phyloP scores from a whole-genome alignment of 176 grass and related monocot genomes.

The Aegilops bicornis region DNA sequence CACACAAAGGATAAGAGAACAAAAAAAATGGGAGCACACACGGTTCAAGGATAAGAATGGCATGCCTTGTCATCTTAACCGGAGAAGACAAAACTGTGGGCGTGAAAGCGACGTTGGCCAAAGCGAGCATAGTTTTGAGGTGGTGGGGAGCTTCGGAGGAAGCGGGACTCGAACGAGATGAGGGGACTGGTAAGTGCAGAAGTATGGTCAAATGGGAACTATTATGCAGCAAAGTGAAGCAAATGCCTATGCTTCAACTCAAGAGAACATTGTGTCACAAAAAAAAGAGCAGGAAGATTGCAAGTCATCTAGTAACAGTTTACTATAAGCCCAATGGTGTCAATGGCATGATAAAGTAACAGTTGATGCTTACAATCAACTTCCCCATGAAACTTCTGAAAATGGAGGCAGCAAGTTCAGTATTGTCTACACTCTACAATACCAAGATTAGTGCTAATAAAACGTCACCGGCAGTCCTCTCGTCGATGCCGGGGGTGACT shows the following conservation, averaged over 20 bases:
- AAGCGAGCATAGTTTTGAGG: background rate
- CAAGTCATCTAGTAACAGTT: background rate
- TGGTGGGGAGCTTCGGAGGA: background rate
- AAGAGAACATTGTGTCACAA: background rate
- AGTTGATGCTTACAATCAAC: background rate
- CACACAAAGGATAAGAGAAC: background rate
- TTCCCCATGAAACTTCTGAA: background rate
- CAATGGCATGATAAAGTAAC: background rate
- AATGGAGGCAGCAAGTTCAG: background rate
- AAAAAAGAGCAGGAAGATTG: background rate
- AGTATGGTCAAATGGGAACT: background rate
- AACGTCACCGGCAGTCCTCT: too few relatives aligned
- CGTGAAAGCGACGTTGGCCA: background rate
- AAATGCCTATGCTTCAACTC: background rate
- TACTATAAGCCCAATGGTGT: background rate
- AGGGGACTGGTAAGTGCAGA: background rate
- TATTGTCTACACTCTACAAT: too few relatives aligned
- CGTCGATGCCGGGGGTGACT: too few relatives aligned
- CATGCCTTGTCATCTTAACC: background rate
- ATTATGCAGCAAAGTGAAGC: background rate
- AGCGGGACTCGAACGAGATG: background rate
- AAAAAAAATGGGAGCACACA: background rate
- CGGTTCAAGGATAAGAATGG: background rate
- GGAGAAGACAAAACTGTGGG: background rate
- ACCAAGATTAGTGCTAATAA: too few relatives aligned